Conservation (phyloP, 2,329 filamentous ascomycete species). For the Cytospora piceicola region DNA sequence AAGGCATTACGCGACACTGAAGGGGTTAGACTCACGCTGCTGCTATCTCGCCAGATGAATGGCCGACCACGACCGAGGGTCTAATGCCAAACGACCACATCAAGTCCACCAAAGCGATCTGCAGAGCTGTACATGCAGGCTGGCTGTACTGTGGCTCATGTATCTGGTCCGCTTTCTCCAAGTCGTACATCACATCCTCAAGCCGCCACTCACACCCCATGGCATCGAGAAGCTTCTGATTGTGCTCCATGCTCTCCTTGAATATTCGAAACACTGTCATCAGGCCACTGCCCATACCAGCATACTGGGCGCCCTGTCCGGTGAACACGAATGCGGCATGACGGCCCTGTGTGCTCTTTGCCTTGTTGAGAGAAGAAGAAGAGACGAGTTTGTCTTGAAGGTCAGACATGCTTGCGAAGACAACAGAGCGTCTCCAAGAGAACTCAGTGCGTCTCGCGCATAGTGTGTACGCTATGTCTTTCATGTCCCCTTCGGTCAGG, state of each 20-base stretch:
- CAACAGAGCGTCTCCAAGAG: slow-evolving; percentile 35
- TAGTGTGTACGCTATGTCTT: slow-evolving; percentile 36
- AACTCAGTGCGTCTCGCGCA: slow-evolving; percentile 34
- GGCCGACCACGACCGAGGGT: slow-evolving; percentile 51
- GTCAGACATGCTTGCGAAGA: slow-evolving; percentile 21
- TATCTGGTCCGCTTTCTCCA: slow-evolving; percentile 42
- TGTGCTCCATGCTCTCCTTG: slow-evolving; percentile 50
- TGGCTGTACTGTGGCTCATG: slow-evolving; percentile 51
- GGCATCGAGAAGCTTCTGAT: slow-evolving; percentile 50
- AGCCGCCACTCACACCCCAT: slow-evolving; percentile 38
- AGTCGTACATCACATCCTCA: slow-evolving; percentile 48
- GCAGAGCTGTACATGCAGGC: slow-evolving; percentile 49
- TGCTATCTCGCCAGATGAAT: slow-evolving; percentile 70
- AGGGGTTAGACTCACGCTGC: slow-evolving; percentile 56
- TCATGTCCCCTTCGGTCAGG: background rate
- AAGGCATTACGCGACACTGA: slow-evolving; percentile 54
- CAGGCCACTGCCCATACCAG: slow-evolving; percentile 49
- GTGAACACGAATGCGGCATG: slow-evolving; percentile 52
- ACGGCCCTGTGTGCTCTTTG: slow-evolving; percentile 42
- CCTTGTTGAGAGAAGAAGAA: slow-evolving; percentile 27
- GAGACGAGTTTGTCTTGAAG: background rate
- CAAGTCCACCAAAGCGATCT: slow-evolving; percentile 54
- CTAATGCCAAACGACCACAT: slow-evolving; percentile 53
- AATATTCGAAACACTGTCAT: slow-evolving; percentile 47
- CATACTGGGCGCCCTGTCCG: slow-evolving; percentile 52